Base-by-base conservation (phyloP, 2,329 filamentous ascomycete genomes). In the Ceratocystis lukuohia region DNA sequence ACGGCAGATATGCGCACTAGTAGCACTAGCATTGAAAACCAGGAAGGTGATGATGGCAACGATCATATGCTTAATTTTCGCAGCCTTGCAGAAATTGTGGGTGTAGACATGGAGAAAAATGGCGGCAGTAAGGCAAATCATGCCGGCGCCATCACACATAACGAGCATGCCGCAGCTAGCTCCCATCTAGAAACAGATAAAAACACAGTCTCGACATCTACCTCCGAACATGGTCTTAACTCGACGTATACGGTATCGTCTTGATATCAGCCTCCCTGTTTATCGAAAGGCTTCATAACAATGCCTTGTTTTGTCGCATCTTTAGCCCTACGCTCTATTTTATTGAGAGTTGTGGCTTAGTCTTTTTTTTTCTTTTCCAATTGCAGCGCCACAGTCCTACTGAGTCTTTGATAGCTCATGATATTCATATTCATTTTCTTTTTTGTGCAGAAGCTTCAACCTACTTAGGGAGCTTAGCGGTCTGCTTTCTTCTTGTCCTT, bases 31-130 rank as follows among this genome's bases (percentile, higher is more conserved):
- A 74, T 84, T 1, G 78, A 76, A 8, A 77, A 74, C 17, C 76
- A 76, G 65, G 78, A 78, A 12, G 81, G 84, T 28, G 75, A 78
- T 5, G 81, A 82, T 28, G 77, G 80, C 3, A 79, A 80, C 15
- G 92, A 96, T 73, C 84, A 91, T 2, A 85, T 96, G 83, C 94
- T 96, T 76, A 96, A 96, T 74, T 96, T 96, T 73, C 82, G 86
- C 66, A 96, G 91, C 70, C 77, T 97, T 25, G 89, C 90, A 1
- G 89, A 90, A 69, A 89, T 95, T 74, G 89, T 96, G 37, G 89
- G 87, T 0, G 84, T 84, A 6, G 79, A 82, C 61, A 76, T 84
- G 44, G 66, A 65, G 22, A 68, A 61, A 7, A 61, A 61, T 2
- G 41, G 22, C 15, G 46, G 22, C 10, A 45, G 66, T 20, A 65